Percentiles rank a stretch among this genome's conserved stretches.
phyloP scores from a whole-genome alignment of 2,329 filamentous ascomycete species.

The Pochonia chlamydosporia region DNA sequence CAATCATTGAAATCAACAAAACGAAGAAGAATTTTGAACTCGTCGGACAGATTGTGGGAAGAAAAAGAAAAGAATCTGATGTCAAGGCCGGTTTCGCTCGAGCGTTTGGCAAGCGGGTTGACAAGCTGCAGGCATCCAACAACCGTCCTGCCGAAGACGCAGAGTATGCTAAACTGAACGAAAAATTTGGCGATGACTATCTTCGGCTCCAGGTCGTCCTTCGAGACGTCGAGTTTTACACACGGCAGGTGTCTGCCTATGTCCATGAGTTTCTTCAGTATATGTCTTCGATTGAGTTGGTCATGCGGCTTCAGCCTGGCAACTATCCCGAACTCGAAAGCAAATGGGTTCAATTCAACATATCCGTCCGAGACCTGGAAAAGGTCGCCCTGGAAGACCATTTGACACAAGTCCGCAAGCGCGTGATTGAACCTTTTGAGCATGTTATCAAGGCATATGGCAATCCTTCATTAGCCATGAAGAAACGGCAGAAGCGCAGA shows the following conservation, averaged over 20 bases:
- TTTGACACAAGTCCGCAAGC: slow-evolving; percentile 64
- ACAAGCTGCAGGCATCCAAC: slow-evolving; percentile 68
- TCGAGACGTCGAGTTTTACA: slow-evolving; percentile 89
- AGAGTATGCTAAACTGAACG: slow-evolving; percentile 72
- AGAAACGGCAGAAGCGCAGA: slow-evolving; percentile 89
- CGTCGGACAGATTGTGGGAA: slow-evolving; percentile 79
- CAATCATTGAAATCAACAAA: slow-evolving; percentile 85
- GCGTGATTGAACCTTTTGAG: slow-evolving; percentile 80
- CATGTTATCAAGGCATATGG: slow-evolving; percentile 73
- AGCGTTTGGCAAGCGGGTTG: slow-evolving; percentile 81
- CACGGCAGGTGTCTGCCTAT: slow-evolving; percentile 72
- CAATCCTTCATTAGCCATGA: slow-evolving; percentile 82
- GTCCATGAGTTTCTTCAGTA: slow-evolving; percentile 78
- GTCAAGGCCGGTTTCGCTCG: slow-evolving; percentile 79
- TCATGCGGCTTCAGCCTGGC: slow-evolving; percentile 67
- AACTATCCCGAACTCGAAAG: slow-evolving; percentile 80
- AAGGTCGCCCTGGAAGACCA: slow-evolving; percentile 79
- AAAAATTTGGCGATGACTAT: slow-evolving; percentile 88
- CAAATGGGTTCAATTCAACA: slow-evolving; percentile 89
- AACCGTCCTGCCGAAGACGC: slow-evolving; percentile 66
- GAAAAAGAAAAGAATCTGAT: slow-evolving; percentile 85
- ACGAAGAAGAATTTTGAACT: slow-evolving; percentile 92
- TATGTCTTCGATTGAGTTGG: slow-evolving; percentile 74
- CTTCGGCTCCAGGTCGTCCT: slow-evolving; percentile 88
- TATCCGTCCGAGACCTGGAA: slow-evolving; percentile 80